phyloP scores from a whole-genome alignment of 306 rosid genomes.

The Sindora glabra region DNA sequence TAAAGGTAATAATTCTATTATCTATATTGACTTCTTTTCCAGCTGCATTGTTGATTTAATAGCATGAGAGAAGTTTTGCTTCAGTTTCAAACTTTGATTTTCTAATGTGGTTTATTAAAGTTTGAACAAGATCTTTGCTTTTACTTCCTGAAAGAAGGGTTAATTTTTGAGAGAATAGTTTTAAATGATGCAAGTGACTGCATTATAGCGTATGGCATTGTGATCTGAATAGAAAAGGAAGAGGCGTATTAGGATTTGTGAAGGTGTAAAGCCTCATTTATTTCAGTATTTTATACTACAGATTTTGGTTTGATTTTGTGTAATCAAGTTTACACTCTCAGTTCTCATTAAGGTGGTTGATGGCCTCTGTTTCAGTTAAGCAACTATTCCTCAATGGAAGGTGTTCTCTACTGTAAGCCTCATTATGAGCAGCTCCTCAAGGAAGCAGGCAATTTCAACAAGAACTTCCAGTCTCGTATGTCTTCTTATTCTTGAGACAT shows the following conservation, averaged over 20 bases:
- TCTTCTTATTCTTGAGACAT: slow-evolving; percentile 6
- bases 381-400: slow-evolving; percentile 94
- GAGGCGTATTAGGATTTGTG: too few relatives aligned
- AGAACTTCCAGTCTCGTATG: slow-evolving; percentile 85
- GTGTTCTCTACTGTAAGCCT: slow-evolving; percentile 86
- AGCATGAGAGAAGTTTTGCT: not conserved
- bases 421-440: slow-evolving; percentile 96
- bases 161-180: not conserved
- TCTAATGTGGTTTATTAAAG: not conserved
- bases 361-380: slow-evolving; percentile 59
- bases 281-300: not conserved
- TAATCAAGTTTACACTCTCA: slow-evolving; percentile 3
- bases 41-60: slow-evolving; percentile 14
- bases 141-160: not conserved
- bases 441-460: slow-evolving; percentile 74
- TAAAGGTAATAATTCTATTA: slow-evolving; percentile 55
- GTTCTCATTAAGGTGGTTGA: not conserved
- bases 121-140: slow-evolving; percentile 20
- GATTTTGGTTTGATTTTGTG: slow-evolving; percentile 8
- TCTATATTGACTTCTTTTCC: not conserved
- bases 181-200: not conserved
- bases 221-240: too few relatives aligned
- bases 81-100: not conserved
- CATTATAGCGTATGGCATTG: not conserved
- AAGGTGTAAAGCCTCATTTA: too few relatives aligned